Evolutionary conservation across 163 green algal genomes (phyloP).

Genomic region (Prototheca wickerhamii): DNA sequence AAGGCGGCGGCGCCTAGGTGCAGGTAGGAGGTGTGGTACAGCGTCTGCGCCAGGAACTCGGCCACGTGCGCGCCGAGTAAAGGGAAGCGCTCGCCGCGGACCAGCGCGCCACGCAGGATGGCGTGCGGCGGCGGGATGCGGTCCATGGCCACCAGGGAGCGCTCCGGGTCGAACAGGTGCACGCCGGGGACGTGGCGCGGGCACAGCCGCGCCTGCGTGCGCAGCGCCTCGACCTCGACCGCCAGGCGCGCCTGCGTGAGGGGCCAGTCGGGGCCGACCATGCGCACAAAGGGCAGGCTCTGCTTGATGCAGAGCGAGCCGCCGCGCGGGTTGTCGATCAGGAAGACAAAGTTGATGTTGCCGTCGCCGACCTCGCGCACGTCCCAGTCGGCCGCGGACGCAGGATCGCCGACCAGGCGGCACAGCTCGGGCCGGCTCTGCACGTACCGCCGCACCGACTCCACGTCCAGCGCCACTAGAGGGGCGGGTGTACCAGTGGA

Average conservation of each 20-base stretch:
- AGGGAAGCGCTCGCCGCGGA: constrained; percentile 63
- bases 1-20: constrained; percentile 46
- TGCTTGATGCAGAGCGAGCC: constrained; percentile 87
- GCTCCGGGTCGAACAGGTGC: constrained; percentile 57
- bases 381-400: constrained; percentile 1
- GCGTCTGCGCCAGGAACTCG: constrained; percentile 69
- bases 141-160: constrained; percentile 67
- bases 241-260: constrained; percentile 60
- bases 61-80: constrained; percentile 57
- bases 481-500: no score
- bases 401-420: not conserved
- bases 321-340: constrained; percentile 71
- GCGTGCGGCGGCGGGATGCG: constrained; percentile 77
- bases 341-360: constrained; percentile 99
- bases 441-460: no score
- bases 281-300: constrained; percentile 83
- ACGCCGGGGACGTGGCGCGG: constrained; percentile 77
- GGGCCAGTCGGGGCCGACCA: constrained; percentile 83
- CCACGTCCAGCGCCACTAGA: no score
- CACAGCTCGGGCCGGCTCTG: no score
- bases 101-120: constrained; percentile 71
- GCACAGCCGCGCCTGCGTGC: constrained; percentile 42
- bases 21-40: constrained; percentile 81
- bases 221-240: constrained; percentile 64
- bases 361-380: constrained; percentile 83